Evolutionary conservation across 2,329 filamentous ascomycete genomes (phyloP).

Genomic region (Botryotinia narcissicola): DNA sequence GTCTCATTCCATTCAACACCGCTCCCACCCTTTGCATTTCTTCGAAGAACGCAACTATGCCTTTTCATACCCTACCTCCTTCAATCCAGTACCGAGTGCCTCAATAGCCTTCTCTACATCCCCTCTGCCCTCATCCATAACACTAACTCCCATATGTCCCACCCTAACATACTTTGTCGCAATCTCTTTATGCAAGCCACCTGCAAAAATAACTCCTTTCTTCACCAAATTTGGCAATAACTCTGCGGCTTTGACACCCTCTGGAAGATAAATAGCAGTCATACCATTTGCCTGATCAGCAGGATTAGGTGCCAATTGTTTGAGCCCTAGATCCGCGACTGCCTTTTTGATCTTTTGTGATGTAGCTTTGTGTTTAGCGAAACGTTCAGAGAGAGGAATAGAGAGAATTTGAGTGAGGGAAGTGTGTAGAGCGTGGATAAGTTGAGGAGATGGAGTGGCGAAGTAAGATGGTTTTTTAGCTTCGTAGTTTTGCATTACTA

Average conservation of each 20-base stretch:
- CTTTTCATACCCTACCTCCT: slow-evolving; percentile 66
- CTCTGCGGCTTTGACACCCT: slow-evolving; percentile 75
- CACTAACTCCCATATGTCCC: slow-evolving; percentile 96
- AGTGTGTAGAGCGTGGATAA: slow-evolving; percentile 90
- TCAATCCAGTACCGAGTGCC: slow-evolving; percentile 70
- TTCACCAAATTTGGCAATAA: slow-evolving; percentile 80
- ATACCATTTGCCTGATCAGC: slow-evolving; percentile 95
- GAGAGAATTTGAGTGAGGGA: slow-evolving; percentile 81
- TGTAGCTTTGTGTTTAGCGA: slow-evolving; percentile 73
- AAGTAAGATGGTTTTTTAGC: slow-evolving; percentile 97
- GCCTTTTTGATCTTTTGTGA: slow-evolving; percentile 86
- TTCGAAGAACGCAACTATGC: slow-evolving; percentile 21
- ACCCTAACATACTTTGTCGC: slow-evolving; percentile 91
- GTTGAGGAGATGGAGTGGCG: slow-evolving; percentile 90
- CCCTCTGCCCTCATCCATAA: slow-evolving; percentile 54
- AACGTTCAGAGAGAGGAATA: slow-evolving; percentile 77
- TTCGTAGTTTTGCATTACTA: slow-evolving; percentile 98
- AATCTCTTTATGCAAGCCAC: slow-evolving; percentile 94
- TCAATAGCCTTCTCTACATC: slow-evolving; percentile 84
- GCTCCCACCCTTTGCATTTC: neutral
- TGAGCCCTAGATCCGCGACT: slow-evolving; percentile 75
- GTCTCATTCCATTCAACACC: neutral
- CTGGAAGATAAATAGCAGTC: slow-evolving; percentile 95
- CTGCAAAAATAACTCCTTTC: slow-evolving; percentile 90
- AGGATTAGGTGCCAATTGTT: slow-evolving; percentile 79